Evolutionary conservation across 2,329 filamentous ascomycete genomes (phyloP).

Genomic region (Cordyceps militaris): DNA sequence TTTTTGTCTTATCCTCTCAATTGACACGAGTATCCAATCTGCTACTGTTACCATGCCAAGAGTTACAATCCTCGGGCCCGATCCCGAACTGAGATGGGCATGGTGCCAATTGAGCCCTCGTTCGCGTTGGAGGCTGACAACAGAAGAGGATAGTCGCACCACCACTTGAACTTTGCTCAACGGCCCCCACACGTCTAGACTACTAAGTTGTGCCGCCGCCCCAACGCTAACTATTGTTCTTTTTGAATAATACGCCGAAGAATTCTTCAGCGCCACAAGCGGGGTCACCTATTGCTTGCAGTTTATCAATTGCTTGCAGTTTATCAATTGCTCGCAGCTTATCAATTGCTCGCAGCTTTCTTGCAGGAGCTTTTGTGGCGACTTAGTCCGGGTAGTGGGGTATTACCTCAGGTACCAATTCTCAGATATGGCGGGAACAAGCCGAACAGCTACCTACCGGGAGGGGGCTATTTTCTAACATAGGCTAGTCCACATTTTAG

Average conservation of each 20-base stretch:
- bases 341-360: neutral
- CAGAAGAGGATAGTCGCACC: neutral
- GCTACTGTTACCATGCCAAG: neutral
- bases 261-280: neutral
- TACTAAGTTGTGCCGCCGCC: neutral
- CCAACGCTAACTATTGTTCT: neutral
- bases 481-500: no score
- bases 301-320: no score
- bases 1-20: neutral
- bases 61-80: neutral
- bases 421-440: no score
- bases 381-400: neutral
- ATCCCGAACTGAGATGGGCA: neutral
- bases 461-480: no score
- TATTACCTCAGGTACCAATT: neutral
- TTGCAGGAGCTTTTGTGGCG: constrained; percentile 2
- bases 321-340: no score
- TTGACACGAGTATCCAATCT: no score
- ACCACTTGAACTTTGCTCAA: neutral
- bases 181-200: neutral
- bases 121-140: neutral
- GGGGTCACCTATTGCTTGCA: neutral
- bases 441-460: no score
- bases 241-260: neutral
- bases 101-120: neutral